These are phyloP conservation scores for Lachancea cidri DNA, from an alignment of 805 yeast genomes.

Conservation along the genomic window DNA sequence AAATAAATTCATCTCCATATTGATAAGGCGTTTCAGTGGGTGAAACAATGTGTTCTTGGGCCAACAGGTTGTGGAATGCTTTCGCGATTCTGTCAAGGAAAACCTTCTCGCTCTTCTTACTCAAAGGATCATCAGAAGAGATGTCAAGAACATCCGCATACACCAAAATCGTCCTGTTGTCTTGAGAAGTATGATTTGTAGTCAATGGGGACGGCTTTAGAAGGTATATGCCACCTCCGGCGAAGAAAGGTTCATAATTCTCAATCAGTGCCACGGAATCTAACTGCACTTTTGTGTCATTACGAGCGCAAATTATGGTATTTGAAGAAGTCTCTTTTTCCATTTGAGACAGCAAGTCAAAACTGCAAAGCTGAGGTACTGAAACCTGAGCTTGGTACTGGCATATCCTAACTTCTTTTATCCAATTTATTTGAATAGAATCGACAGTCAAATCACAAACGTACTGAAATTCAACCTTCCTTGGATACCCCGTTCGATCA, in stretches of 20 bases:
- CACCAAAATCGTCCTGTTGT: constrained; percentile 2
- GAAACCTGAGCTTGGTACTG: constrained; percentile 48
- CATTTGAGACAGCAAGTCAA: constrained; percentile 26
- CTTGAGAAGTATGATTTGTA: no score
- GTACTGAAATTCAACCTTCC: constrained; percentile 52
- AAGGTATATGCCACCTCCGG: constrained; percentile 26
- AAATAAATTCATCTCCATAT: constrained; percentile 29
- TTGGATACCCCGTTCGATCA: constrained; percentile 49
- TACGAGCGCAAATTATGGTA: constrained; percentile 5
- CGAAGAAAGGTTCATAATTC: constrained; percentile 21
- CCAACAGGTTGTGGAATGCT: constrained; percentile 21
- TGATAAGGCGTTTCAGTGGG: constrained; percentile 16
- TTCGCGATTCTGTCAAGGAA: constrained; percentile 15
- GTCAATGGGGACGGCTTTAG: constrained; percentile 5
- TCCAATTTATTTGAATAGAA: constrained; percentile 32
- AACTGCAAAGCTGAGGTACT: constrained; percentile 46
- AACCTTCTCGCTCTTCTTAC: constrained; percentile 1
- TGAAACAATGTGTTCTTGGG: constrained; percentile 13
- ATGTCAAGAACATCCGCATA: background rate
- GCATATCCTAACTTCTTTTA: constrained; percentile 53
- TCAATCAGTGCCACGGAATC: constrained; percentile 15
- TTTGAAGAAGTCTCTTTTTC: constrained; percentile 10
- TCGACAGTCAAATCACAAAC: constrained; percentile 43
- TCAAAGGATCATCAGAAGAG: constrained; percentile 1
- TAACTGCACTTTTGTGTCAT: background rate